Evolutionary conservation across 441 rosid species (phyloP).

Genomic region (Hura crepitans): DNA sequence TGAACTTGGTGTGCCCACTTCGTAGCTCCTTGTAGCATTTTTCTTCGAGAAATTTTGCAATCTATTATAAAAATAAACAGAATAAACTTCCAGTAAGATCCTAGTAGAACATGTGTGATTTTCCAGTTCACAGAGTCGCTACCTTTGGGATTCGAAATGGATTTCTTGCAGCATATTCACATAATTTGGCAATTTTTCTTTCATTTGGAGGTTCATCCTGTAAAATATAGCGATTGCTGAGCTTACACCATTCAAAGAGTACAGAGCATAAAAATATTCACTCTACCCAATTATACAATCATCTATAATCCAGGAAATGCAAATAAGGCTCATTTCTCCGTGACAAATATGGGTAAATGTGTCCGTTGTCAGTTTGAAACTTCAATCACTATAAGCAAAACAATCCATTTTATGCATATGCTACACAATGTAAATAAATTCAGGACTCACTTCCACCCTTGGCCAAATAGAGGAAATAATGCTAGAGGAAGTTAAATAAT

Average conservation of each 20-base stretch:
- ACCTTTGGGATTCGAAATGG: conserved; percentile 96
- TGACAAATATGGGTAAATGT: not conserved
- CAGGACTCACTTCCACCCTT: not conserved
- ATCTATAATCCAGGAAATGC: not conserved
- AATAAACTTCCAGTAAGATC: conserved; percentile 11
- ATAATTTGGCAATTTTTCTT: conserved; percentile 76
- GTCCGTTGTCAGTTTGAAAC: not conserved
- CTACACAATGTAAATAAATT: not conserved
- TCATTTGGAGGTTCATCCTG: conserved; percentile 80
- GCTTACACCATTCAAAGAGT: not conserved
- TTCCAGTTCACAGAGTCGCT: conserved; percentile 16
- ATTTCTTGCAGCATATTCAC: conserved; percentile 93
- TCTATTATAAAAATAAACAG: conserved; percentile 43
- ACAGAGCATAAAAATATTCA: not conserved
- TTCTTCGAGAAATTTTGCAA: conserved; percentile 89
- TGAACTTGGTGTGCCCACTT: conserved; percentile 57
- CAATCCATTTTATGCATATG: not conserved
- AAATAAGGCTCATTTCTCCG: not conserved
- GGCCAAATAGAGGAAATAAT: not conserved
- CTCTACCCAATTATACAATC: not conserved
- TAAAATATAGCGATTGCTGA: conserved; percentile 19
- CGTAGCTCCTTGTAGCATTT: conserved; percentile 87
- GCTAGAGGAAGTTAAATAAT: not conserved
- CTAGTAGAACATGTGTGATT: not conserved
- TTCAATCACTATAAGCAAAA: not conserved